Percentiles rank a stretch among this genome's conserved stretches.
Conservation (phyloP, 352 stramenopile species). For the Pythium scleroteichum region DNA sequence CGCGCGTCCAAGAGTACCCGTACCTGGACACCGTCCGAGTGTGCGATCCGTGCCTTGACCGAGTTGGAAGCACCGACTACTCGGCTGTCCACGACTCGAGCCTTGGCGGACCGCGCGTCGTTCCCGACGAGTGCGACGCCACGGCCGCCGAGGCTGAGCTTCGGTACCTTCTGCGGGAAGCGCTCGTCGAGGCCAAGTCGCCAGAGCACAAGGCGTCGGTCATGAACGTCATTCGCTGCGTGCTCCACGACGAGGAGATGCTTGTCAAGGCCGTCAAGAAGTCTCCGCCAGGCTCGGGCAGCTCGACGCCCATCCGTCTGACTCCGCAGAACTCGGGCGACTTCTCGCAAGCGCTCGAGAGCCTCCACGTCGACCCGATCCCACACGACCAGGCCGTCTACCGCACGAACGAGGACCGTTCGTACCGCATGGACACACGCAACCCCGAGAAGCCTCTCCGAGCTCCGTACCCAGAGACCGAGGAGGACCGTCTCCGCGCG, state of each 20-base stretch:
- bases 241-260: conserved; percentile 41
- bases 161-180: conserved; percentile 38
- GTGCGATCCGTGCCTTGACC: conserved; percentile 55
- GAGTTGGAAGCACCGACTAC: conserved; percentile 55
- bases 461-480: conserved; percentile 30
- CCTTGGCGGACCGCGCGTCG: conserved; percentile 28
- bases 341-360: not conserved
- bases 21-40: conserved; percentile 34
- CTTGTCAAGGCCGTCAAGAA: not conserved
- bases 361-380: conserved; percentile 1
- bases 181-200: conserved; percentile 28
- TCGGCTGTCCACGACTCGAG: conserved; percentile 30
- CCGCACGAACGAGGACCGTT: conserved; percentile 2
- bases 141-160: conserved; percentile 33
- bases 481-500: conserved; percentile 41
- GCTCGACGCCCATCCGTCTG: not conserved
- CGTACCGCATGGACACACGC: conserved; percentile 14
- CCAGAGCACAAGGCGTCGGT: conserved; percentile 38
- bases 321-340: conserved; percentile 19
- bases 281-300: not conserved
- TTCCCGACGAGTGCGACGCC: conserved; percentile 26
- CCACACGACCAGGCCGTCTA: conserved; percentile 40
- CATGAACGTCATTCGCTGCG: conserved; percentile 45
- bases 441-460: not conserved
- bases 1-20: not conserved